Percentiles rank a stretch among this genome's conserved stretches.
These are phyloP conservation scores for Chalciporus piperatus DNA, from an alignment of 768 basidiomycete species.

Conservation along the genomic window DNA sequence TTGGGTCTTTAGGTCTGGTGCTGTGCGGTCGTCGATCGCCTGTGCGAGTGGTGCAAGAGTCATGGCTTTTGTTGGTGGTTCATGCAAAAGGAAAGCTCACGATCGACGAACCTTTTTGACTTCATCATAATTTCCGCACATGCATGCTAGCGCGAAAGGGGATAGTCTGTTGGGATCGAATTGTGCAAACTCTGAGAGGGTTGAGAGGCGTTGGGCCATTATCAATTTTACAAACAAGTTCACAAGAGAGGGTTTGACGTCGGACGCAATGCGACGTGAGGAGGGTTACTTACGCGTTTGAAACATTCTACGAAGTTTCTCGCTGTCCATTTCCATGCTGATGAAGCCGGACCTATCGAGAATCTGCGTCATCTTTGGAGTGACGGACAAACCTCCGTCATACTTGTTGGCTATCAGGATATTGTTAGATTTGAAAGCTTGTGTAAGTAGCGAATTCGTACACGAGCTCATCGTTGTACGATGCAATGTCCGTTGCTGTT, in stretches of 20 bases:
- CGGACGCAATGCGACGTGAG: too few relatives aligned
- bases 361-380: conserved; percentile 26
- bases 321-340: conserved; percentile 20
- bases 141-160: conserved; percentile 23
- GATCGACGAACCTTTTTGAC: conserved; percentile 21
- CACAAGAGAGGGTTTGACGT: too few relatives aligned
- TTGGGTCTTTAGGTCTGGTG: conserved; percentile 37
- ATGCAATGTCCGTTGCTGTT: not conserved
- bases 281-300: conserved; percentile 22
- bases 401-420: conserved; percentile 1
- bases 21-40: conserved; percentile 26
- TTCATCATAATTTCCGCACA: conserved; percentile 17
- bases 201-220: not conserved
- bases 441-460: not conserved
- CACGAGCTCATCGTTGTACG: conserved; percentile 11
- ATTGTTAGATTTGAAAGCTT: not conserved
- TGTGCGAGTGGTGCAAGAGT: not conserved
- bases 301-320: conserved; percentile 30
- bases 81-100: not conserved
- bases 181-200: conserved; percentile 14
- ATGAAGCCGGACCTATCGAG: conserved; percentile 27
- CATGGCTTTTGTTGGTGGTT: not conserved
- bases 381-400: conserved; percentile 26
- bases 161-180: conserved; percentile 20
- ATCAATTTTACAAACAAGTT: not conserved